Base-by-base conservation (phyloP, 345 rosid species). In the Mallotus nudiflorus region DNA sequence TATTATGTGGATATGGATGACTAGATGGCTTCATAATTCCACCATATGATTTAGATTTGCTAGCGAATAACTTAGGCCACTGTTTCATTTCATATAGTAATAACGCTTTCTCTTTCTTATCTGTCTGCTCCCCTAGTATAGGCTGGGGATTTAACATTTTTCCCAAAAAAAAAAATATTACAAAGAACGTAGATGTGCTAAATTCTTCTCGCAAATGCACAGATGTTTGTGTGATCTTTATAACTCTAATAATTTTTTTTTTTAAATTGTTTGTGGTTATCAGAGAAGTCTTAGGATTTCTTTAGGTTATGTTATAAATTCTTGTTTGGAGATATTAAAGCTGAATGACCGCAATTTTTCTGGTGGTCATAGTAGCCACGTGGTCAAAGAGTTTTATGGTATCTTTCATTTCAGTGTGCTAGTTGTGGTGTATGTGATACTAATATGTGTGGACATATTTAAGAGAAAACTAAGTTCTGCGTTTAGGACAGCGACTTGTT, bases 381-480 rank as follows among this genome's bases (percentile, higher is more conserved):
- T 46, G 64, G 33, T 55, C 24, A 5, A 33, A 60, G 16, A 62
- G 10, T 31, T 39, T 13, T 50, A 51, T 51, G 29, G 28, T 70
- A 61, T 48, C 73, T 62, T n/a, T 62, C 51, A 51, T 4, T 44
- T 73, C 14, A 56, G 35, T 51, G 54, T 27, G 45, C 22, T 24
- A 37, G 35, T 61, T 51, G 31, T 54, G 69, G 31, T 50, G 44
- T 70, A 58, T 62, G 24, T 61, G 51, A 42, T 50, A 20, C 6
- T 22, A 51, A 27, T 49, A 49, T 33, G 33, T 61, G 69, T 60
- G 72, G 72, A 62, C 68, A 53, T 37, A 53, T 52, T 67, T 62
- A 2, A 5, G 62, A 65, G 60, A 53, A 65, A 62, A 56, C 49
- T 40, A 9, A 42, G 71, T 63, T 74, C 73, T 35, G 61, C 46